Base-by-base conservation (phyloP, 2,329 filamentous ascomycete genomes). In the Paraphaeosphaeria minitans region DNA sequence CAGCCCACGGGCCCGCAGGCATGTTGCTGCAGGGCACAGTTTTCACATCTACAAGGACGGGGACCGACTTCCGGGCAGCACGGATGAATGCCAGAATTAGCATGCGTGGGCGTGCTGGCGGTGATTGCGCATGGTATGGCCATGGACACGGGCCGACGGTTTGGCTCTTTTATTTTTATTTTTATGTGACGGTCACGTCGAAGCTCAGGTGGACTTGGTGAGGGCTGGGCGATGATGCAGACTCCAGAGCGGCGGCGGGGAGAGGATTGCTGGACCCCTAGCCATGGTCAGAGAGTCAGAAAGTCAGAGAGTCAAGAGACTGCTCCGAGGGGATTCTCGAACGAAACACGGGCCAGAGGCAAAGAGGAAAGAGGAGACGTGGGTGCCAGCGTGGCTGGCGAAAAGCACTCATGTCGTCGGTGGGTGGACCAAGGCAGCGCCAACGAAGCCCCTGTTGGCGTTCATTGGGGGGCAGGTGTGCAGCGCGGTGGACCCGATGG, bases 341-440 rank as follows among this genome's bases (percentile, higher is more conserved):
- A 55, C 53, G 53, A 58, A 57, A 62, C 59, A 58, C 57, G 62
- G 62, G 24, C 59, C 53, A 55, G 49, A 58, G 61, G 58, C 61
- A 52, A 58, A n/a, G n/a, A n/a, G n/a, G n/a, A n/a, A 27, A 52
- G 58, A 58, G 55, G 54, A 56, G 55, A 55, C 41, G 51, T 46
- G 37, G 35, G 37, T 58, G 62, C 50, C 64, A 69, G 70, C 67
- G 69, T 73, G 69, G 70, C 72, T 67, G 67, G 58, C 60, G 50
- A 58, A 61, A 61, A 55, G 66, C 45, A 56, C 16, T 35, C 45
- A 49, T 31, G 41, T 31, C 33, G 52, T 21, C 37, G 42, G 8
- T 56, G 52, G 45, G 29, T 53, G 55, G 46, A 52, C 14, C 43
- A 14, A 13, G 37, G 21, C 29, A 22, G 60, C 63, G 57, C 61